These are phyloP conservation scores for Thyridium curvatum DNA, from an alignment of 2,329 filamentous ascomycete species.

Conservation along the genomic window DNA sequence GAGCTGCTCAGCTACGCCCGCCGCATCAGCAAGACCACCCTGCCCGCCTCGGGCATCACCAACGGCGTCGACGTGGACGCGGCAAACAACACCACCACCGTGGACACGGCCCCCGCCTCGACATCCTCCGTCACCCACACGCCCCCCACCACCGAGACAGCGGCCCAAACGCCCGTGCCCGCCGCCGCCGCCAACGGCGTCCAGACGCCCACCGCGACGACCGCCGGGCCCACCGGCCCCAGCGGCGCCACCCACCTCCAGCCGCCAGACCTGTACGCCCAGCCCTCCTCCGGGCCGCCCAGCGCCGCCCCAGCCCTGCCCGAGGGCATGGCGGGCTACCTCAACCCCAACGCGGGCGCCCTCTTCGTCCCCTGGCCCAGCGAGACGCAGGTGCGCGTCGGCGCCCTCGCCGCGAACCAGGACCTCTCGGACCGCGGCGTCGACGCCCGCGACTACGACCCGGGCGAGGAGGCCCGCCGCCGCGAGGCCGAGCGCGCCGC, in stretches of 20 bases:
- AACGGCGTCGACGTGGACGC: slow-evolving; percentile 25
- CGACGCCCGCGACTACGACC: slow-evolving; percentile 55
- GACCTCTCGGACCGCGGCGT: slow-evolving; percentile 54
- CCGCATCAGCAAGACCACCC: slow-evolving; percentile 72
- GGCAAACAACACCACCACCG: slow-evolving; percentile 21
- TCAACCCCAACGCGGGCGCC: slow-evolving; percentile 50
- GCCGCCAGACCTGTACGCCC: neutral
- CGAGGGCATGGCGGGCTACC: slow-evolving; percentile 37
- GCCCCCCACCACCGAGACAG: slow-evolving; percentile 10
- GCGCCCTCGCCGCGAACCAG: slow-evolving; percentile 61
- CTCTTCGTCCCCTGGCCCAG: slow-evolving; percentile 74
- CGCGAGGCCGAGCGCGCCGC: slow-evolving; percentile 31
- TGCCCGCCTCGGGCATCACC: slow-evolving; percentile 55
- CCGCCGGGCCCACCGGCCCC: neutral
- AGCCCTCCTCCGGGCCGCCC: slow-evolving; percentile 2
- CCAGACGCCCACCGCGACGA: neutral
- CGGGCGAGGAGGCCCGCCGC: slow-evolving; percentile 46
- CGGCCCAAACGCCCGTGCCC: slow-evolving; percentile 14
- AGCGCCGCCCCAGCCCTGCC: slow-evolving; percentile 31
- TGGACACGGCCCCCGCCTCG: slow-evolving; percentile 19
- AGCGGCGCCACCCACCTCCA: neutral
- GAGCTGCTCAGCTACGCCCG: slow-evolving; percentile 74
- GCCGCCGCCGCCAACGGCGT: slow-evolving; percentile 1
- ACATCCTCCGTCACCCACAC: neutral
- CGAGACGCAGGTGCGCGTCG: slow-evolving; percentile 61